A percentile compares a stretch with the other conserved stretches of the same genome.
These are phyloP conservation scores for Knufia fluminis DNA, from an alignment of 2,329 filamentous ascomycete genomes.

Conservation along the genomic window DNA sequence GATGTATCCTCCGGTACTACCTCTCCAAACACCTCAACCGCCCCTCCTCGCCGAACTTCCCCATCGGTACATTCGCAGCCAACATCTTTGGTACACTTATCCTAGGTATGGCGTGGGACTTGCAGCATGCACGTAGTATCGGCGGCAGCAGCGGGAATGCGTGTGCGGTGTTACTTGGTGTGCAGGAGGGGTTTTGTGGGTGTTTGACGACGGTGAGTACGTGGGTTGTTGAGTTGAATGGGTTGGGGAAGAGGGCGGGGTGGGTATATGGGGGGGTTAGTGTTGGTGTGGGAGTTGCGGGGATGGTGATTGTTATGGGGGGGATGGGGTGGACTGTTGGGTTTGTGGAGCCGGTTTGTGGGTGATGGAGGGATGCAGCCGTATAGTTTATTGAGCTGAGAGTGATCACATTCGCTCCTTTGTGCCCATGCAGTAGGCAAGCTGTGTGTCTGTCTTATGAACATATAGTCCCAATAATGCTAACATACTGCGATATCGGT, in stretches of 20 bases:
- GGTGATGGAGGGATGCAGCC: too few species aligned
- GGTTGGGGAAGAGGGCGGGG: conserved; percentile 44
- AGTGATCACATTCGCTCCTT: too few species aligned
- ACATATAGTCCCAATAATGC: too few species aligned
- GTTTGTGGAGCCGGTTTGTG: conserved; percentile 30
- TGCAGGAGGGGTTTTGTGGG: conserved; percentile 57
- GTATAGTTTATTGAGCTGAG: too few species aligned
- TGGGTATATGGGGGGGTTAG: conserved; percentile 48
- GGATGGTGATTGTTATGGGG: conserved; percentile 65
- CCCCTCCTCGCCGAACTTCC: conserved; percentile 53
- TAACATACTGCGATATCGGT: too few species aligned
- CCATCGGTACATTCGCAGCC: conserved; percentile 69
- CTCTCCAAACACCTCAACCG: conserved; percentile 56
- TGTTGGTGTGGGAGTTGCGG: conserved; percentile 47
- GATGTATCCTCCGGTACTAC: conserved; percentile 65
- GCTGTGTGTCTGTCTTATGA: too few species aligned
- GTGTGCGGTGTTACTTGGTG: conserved; percentile 55
- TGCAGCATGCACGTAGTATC: conserved; percentile 53
- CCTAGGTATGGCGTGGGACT: conserved; percentile 63
- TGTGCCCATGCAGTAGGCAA: too few species aligned
- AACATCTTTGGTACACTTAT: conserved; percentile 67
- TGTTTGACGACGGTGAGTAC: conserved; percentile 57
- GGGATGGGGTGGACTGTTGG: conserved; percentile 61
- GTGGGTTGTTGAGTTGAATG: conserved; percentile 50
- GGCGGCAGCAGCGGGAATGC: conserved; percentile 26